Evolutionary conservation across 768 basidiomycete genomes (phyloP), one percentile per base, ranked within the genome.

Genomic region (Amanita pallidorosea): DNA sequence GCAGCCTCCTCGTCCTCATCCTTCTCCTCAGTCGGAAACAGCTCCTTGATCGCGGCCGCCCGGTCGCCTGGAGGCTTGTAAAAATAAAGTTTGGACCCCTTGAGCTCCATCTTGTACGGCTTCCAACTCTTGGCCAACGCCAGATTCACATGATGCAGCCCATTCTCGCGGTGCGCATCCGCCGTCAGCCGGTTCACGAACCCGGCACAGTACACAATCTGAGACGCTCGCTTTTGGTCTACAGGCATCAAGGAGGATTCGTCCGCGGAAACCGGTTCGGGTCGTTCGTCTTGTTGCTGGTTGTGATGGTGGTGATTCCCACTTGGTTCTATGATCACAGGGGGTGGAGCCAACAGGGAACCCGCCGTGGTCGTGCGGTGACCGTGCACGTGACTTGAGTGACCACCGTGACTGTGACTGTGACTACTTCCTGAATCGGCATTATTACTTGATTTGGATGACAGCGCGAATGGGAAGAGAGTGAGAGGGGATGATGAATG

Each of bases 71-170:
- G 88, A 0, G 88, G 80, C 59, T 93, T 94, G 63, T 87, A 91
- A 59, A 93, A 86, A 63, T 86, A 84, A 45, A 94, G 58, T 63
- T 93, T 93, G 11, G 84, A 79, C 5, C 90, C 91, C 60, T 88
- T 85, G 23, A 94, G 67, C 57, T 89, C 84, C 41, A 85, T 73
- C 63, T 92, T 91, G 70, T 77, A 88, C 4, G 87, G 79, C 61
- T 92, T 93, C 91, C 91, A 94, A 0, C 80, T 80, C 57, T 89
- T 89, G 0, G 75, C 62, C 2, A 81, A 64, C 1, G 72, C 54
- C 29, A 66, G 55, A 36, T 68, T 66, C 6, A 58, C 56, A 33
- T 71, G 15, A 15, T 45, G 43, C n/a, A n/a, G 43, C 8, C n/a
- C 15, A 17, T 7, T 15, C 12, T 45, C 27, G 40, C 40, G 40